Evolutionary conservation across 2,329 filamentous ascomycete species (phyloP).

Genomic region (Zelopaecilomyces penicillatus): DNA sequence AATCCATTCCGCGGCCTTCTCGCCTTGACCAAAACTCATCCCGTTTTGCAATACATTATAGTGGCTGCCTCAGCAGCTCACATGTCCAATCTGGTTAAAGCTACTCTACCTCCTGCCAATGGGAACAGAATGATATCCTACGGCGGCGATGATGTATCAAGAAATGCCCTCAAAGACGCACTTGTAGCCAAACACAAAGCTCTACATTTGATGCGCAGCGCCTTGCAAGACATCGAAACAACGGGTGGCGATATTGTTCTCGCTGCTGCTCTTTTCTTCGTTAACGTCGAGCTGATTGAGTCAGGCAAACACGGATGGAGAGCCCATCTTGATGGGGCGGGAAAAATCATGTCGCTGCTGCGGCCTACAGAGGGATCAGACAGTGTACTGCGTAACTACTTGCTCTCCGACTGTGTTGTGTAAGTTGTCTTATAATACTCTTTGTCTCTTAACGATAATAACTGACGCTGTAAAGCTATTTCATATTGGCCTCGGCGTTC

Average conservation of each 20-base stretch:
- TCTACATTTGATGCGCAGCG: slow-evolving; percentile 31
- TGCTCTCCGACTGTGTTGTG: slow-evolving; percentile 41
- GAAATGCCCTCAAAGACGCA: slow-evolving; percentile 31
- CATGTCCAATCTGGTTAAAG: slow-evolving; percentile 34
- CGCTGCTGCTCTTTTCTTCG: slow-evolving; percentile 39
- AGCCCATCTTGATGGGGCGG: slow-evolving; percentile 38
- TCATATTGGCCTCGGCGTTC: slow-evolving; percentile 38
- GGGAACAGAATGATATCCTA: background rate
- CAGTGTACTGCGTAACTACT: slow-evolving; percentile 32
- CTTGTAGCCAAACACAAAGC: slow-evolving; percentile 38
- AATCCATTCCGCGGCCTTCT: slow-evolving; percentile 41
- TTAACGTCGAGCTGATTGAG: slow-evolving; percentile 43
- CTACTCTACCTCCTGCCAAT: slow-evolving; percentile 5
- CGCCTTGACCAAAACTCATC: slow-evolving; percentile 31
- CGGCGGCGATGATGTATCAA: slow-evolving; percentile 14
- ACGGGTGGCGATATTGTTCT: slow-evolving; percentile 33
- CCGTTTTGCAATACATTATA: slow-evolving; percentile 38
- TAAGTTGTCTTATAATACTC: slow-evolving; percentile 15
- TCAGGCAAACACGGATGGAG: slow-evolving; percentile 40
- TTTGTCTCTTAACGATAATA: background rate
- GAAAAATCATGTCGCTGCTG: slow-evolving; percentile 33
- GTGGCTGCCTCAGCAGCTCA: slow-evolving; percentile 41
- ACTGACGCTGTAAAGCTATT: slow-evolving; percentile 27
- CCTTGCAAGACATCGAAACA: slow-evolving; percentile 29
- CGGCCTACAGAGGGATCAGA: slow-evolving; percentile 24